These are phyloP conservation scores for Cladorrhinum sp. DNA, from an alignment of 2,329 filamentous ascomycete species.

Conservation along the genomic window DNA sequence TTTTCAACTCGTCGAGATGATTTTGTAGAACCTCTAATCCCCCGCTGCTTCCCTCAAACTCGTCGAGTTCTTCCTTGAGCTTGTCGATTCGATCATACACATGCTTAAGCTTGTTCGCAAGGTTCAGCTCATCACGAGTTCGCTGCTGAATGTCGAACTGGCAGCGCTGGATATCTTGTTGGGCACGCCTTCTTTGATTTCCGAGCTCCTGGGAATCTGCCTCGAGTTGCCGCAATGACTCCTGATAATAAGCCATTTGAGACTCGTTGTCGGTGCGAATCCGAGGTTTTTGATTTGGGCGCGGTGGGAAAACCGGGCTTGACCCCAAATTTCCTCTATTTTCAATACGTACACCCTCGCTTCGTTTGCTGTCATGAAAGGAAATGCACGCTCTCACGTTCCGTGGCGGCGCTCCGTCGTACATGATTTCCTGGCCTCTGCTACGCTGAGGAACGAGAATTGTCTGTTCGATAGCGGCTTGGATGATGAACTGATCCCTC, in stretches of 20 bases:
- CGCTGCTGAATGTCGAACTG: slow-evolving; percentile 41
- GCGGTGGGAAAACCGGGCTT: slow-evolving; percentile 38
- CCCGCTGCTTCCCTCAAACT: slow-evolving; percentile 65
- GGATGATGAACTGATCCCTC: slow-evolving; percentile 79
- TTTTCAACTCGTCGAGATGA: slow-evolving; percentile 52
- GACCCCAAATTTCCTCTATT: slow-evolving; percentile 37
- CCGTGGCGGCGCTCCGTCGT: slow-evolving; percentile 54
- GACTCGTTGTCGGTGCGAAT: slow-evolving; percentile 75
- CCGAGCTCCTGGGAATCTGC: slow-evolving; percentile 53
- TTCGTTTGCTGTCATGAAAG: slow-evolving; percentile 58
- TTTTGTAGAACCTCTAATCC: slow-evolving; percentile 57
- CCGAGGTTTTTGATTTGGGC: slow-evolving; percentile 55
- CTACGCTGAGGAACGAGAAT: slow-evolving; percentile 68
- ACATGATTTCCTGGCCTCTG: slow-evolving; percentile 68
- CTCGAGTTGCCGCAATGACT: slow-evolving; percentile 52
- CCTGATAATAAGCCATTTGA: slow-evolving; percentile 55
- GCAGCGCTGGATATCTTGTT: slow-evolving; percentile 48
- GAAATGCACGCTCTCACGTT: slow-evolving; percentile 75
- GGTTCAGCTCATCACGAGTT: slow-evolving; percentile 44
- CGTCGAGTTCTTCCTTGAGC: slow-evolving; percentile 60
- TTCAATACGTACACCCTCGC: slow-evolving; percentile 58
- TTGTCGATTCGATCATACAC: slow-evolving; percentile 57
- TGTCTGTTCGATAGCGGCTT: slow-evolving; percentile 76
- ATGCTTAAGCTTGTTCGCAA: slow-evolving; percentile 45
- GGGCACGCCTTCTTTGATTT: slow-evolving; percentile 44